Conservation (phyloP, 2,329 filamentous ascomycete species). For the Hypoxylon rubiginosum region DNA sequence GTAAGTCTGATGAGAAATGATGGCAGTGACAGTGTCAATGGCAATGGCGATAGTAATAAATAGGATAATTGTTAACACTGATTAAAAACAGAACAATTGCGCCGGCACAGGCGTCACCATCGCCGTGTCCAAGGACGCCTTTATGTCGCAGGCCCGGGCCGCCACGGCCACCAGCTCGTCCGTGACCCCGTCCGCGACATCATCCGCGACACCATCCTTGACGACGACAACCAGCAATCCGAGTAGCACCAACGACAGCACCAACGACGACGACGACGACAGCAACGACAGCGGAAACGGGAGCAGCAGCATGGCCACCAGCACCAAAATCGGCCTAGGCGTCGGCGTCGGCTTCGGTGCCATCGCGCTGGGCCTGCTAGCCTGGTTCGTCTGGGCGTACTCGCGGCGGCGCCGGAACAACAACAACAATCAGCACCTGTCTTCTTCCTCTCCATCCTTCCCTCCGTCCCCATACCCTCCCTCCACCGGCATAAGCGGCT, state of each 20-base stretch:
- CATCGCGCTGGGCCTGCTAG: constrained; percentile 42
- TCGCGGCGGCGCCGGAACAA: constrained; percentile 38
- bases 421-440: neutral
- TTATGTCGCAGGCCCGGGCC: constrained; percentile 53
- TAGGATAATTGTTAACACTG: neutral
- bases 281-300: constrained; percentile 14
- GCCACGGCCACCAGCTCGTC: constrained; percentile 39
- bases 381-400: constrained; percentile 50
- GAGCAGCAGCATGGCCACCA: constrained; percentile 51
- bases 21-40: neutral
- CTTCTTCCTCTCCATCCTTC: neutral
- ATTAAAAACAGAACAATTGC: constrained; percentile 55
- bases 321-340: constrained; percentile 57
- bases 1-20: neutral
- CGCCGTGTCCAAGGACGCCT: constrained; percentile 57
- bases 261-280: constrained; percentile 33
- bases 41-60: no score
- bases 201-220: no score
- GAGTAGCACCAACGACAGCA: constrained; percentile 13
- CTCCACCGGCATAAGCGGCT: neutral
- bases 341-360: constrained; percentile 53
- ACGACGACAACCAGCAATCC: constrained; percentile 27
- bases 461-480: neutral
- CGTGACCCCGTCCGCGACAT: constrained; percentile 32
- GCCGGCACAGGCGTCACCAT: constrained; percentile 60